A percentile compares a stretch with the other conserved stretches of the same genome.
These are phyloP conservation scores for Beta vulgaris DNA, from an alignment of 148 eudicot genomes.

Conservation along the genomic window DNA sequence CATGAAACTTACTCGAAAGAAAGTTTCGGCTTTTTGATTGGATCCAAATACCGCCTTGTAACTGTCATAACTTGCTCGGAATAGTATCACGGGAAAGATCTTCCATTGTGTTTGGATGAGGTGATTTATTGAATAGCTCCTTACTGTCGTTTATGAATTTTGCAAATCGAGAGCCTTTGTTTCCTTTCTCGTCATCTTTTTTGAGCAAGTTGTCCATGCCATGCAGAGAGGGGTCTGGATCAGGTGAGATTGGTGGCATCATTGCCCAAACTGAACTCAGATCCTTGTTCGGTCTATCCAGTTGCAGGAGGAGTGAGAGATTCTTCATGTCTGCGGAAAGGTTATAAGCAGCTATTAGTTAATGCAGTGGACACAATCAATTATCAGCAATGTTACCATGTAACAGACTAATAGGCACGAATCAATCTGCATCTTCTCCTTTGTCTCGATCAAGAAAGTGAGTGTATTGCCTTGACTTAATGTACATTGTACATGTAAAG, in stretches of 20 bases:
- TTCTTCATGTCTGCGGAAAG: slow-evolving; percentile 58
- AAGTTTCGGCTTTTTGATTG: background rate
- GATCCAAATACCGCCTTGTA: background rate
- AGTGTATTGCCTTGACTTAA: no score
- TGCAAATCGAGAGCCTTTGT: slow-evolving; percentile 80
- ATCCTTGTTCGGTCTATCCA: slow-evolving; percentile 61
- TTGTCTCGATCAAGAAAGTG: background rate
- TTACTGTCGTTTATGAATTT: slow-evolving; percentile 69
- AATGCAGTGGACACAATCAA: background rate
- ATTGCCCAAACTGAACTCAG: slow-evolving; percentile 84
- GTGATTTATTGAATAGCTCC: slow-evolving; percentile 41
- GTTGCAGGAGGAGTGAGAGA: slow-evolving; percentile 50
- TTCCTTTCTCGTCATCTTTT: slow-evolving; percentile 37
- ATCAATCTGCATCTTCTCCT: no score
- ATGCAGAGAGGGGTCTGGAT: slow-evolving; percentile 53
- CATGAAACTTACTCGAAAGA: background rate
- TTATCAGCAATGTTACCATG: background rate
- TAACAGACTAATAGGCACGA: background rate
- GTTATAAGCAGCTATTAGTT: slow-evolving; percentile 1
- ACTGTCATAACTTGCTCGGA: slow-evolving; percentile 73
- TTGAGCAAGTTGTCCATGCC: slow-evolving; percentile 24
- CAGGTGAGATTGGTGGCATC: slow-evolving; percentile 69
- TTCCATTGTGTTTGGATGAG: slow-evolving; percentile 33
- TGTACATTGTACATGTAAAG: no score
- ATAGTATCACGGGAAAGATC: slow-evolving; percentile 32